These are phyloP conservation scores for Coemansia umbellata DNA, from an alignment of 192 early-diverging fungal genomes.

Conservation along the genomic window DNA sequence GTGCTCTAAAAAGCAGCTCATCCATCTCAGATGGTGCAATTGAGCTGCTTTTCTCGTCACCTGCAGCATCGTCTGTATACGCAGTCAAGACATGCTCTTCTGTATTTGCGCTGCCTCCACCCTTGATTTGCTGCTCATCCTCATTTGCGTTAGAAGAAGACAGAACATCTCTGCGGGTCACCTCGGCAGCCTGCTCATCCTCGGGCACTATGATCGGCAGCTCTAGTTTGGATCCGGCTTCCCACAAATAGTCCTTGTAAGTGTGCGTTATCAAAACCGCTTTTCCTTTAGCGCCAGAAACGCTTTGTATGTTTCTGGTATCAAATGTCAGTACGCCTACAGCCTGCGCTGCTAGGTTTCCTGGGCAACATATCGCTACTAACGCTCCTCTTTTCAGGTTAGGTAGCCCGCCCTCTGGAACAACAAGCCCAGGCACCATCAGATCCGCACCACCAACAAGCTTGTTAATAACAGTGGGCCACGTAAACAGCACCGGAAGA, in stretches of 20 bases:
- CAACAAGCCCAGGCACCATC: constrained; percentile 36
- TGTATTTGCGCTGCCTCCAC: background rate
- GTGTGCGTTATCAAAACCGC: constrained; percentile 75
- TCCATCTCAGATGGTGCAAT: constrained; percentile 64
- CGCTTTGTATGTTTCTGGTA: constrained; percentile 46
- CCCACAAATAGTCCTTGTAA: constrained; percentile 77
- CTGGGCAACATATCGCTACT: constrained; percentile 33
- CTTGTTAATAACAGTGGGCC: constrained; percentile 64
- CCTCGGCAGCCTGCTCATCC: too few relatives aligned
- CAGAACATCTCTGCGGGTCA: too few relatives aligned
- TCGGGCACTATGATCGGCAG: constrained; percentile 52
- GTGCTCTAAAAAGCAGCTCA: constrained; percentile 59
- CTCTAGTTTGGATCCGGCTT: constrained; percentile 61
- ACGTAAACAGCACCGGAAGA: constrained; percentile 65
- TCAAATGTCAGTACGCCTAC: constrained; percentile 64
- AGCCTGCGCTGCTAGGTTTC: constrained; percentile 45
- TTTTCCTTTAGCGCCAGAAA: constrained; percentile 68
- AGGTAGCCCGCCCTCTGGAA: constrained; percentile 26
- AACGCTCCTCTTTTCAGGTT: constrained; percentile 26
- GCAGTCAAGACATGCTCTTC: background rate
- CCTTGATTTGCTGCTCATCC: too few relatives aligned
- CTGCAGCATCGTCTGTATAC: background rate
- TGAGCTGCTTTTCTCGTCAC: background rate
- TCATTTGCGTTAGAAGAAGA: too few relatives aligned
- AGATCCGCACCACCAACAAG: constrained; percentile 71